Conservation (phyloP, 2,329 filamentous ascomycete genomes). For the Stemphylium lycopersici region DNA sequence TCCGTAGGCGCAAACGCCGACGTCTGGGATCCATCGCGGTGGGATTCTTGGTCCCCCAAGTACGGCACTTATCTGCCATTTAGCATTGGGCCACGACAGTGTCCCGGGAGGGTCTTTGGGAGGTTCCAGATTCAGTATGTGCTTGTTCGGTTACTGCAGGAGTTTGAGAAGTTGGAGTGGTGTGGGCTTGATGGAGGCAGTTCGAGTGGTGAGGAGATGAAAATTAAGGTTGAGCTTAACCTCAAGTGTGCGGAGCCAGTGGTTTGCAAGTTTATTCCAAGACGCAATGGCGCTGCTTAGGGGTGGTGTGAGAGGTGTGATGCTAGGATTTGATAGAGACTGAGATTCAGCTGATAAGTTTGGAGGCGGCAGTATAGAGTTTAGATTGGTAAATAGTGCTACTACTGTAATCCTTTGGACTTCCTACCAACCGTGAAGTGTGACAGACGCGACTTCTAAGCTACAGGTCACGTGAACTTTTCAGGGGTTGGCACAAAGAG, state of each 20-base stretch:
- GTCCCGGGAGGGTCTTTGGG: constrained; percentile 10
- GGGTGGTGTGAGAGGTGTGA: no score
- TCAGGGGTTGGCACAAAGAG: no score
- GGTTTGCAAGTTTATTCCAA: constrained; percentile 5
- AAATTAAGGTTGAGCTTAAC: constrained; percentile 13
- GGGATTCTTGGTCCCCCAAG: constrained; percentile 8
- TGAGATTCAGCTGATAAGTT: no score
- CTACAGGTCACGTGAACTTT: no score
- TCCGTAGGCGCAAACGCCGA: constrained; percentile 2
- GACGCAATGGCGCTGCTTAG: neutral
- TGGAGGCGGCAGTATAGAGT: no score
- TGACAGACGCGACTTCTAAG: no score
- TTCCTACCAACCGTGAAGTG: no score
- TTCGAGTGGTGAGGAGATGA: constrained; percentile 4
- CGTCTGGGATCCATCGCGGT: constrained; percentile 8
- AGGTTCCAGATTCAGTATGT: constrained; percentile 14
- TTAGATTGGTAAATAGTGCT: no score
- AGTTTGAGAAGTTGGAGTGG: constrained; percentile 12
- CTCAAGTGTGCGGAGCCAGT: constrained; percentile 11
- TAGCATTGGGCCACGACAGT: constrained; percentile 10
- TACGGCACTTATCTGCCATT: constrained; percentile 13
- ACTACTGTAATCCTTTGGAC: no score
- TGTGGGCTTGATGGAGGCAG: constrained; percentile 3
- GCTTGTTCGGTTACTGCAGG: constrained; percentile 8
- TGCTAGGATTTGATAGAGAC: no score